These are phyloP conservation scores for Chaetothyriales sp. DNA, from an alignment of 2,329 filamentous ascomycete species.

Conservation along the genomic window DNA sequence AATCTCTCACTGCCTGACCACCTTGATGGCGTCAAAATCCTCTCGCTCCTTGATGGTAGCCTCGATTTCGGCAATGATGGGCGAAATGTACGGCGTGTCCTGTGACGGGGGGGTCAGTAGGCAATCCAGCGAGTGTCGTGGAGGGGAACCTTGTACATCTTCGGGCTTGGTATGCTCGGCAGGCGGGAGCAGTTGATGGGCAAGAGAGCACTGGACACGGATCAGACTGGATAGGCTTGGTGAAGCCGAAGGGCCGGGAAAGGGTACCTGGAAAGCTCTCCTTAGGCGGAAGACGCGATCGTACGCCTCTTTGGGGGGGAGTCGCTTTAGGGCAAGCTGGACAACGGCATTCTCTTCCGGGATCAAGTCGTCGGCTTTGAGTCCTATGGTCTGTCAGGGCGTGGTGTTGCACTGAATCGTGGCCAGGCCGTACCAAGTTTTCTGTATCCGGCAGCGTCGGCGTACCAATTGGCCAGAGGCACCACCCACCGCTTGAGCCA, in stretches of 20 bases:
- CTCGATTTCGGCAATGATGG: conserved; percentile 57
- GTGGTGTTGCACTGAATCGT: conserved; percentile 1
- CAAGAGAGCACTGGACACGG: conserved; percentile 47
- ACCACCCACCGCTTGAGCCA: conserved; percentile 68
- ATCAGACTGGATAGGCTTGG: neutral
- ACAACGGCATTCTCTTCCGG: conserved; percentile 82
- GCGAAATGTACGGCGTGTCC: conserved; percentile 53
- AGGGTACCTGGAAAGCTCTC: conserved; percentile 71
- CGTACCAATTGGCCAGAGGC: conserved; percentile 81
- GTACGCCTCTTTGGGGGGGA: conserved; percentile 79
- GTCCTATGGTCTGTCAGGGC: conserved; percentile 12
- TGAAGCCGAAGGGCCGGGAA: neutral
- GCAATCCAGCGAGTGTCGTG: neutral
- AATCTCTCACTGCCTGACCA: conserved; percentile 31
- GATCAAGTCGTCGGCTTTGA: conserved; percentile 85
- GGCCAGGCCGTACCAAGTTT: conserved; percentile 64
- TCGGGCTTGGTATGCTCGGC: conserved; percentile 54
- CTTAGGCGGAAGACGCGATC: conserved; percentile 96
- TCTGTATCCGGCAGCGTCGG: conserved; percentile 79
- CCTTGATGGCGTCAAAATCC: conserved; percentile 54
- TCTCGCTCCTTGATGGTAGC: conserved; percentile 52
- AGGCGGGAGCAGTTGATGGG: conserved; percentile 51
- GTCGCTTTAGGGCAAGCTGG: conserved; percentile 77
- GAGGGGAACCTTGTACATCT: conserved; percentile 38
- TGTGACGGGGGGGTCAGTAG: conserved; percentile 23